phyloP scores from a whole-genome alignment of 345 rosid genomes.

The Bruguiera parviflora region DNA sequence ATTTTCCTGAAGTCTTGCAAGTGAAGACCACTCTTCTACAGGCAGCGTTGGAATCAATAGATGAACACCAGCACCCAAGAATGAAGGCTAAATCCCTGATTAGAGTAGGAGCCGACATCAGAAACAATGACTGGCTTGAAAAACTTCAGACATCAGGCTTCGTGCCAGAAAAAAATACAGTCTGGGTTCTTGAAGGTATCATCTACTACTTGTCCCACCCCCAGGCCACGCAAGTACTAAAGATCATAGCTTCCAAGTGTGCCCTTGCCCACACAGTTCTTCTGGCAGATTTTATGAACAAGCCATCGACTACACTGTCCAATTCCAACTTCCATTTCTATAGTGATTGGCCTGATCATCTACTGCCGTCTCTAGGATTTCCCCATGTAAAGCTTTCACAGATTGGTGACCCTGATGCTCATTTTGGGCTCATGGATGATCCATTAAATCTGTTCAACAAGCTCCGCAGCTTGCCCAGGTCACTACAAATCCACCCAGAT shows the following conservation, averaged over 20 bases:
- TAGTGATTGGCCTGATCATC: constrained; percentile 97
- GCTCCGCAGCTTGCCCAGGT: constrained; percentile 80
- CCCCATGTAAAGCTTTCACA: constrained; percentile 84
- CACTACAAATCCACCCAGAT: constrained; percentile 71
- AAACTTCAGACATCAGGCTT: constrained; percentile 76
- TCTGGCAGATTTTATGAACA: constrained; percentile 94
- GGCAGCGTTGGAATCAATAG: constrained; percentile 53
- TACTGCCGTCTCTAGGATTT: constrained; percentile 86
- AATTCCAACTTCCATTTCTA: constrained; percentile 75
- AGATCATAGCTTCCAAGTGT: constrained; percentile 72
- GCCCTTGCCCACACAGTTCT: constrained; percentile 61
- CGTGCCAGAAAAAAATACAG: constrained; percentile 58
- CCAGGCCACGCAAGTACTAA: constrained; percentile 85
- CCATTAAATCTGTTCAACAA: constrained; percentile 79
- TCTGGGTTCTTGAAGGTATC: constrained; percentile 97
- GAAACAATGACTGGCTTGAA: constrained; percentile 65
- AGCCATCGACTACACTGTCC: constrained; percentile 70
- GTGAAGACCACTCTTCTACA: constrained; percentile 60
- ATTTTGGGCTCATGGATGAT: constrained; percentile 74
- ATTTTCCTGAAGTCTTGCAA: constrained; percentile 75
- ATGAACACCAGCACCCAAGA: constrained; percentile 33
- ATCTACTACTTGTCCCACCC: constrained; percentile 81
- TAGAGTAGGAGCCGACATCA: constrained; percentile 79
- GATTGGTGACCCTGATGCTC: constrained; percentile 93
- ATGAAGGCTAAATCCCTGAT: constrained; percentile 71